These are phyloP conservation scores for Pestalotiopsis sp. DNA, from an alignment of 2,329 filamentous ascomycete species.

Conservation along the genomic window DNA sequence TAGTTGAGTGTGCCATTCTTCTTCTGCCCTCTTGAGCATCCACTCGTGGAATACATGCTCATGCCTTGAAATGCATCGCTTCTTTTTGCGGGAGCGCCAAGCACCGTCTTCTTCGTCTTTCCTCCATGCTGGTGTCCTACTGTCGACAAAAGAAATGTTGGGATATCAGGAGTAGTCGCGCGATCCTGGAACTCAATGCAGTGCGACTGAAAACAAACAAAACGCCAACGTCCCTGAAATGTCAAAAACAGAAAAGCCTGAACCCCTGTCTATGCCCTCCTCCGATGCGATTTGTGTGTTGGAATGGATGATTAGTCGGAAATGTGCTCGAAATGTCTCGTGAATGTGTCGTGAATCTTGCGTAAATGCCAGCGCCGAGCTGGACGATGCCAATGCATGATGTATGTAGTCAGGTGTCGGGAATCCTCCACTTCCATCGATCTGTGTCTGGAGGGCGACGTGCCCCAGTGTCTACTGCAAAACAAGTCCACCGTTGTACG, in stretches of 20 bases:
- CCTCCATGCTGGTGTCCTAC: background rate
- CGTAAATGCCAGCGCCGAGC: conserved; percentile 10
- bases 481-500: background rate
- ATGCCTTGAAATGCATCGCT: background rate
- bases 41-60: background rate
- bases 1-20: background rate
- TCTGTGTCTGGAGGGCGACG: background rate
- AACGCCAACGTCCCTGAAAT: background rate
- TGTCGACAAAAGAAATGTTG: conserved; percentile 4
- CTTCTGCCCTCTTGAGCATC: background rate
- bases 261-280: conserved; percentile 11
- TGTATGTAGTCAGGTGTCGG: background rate
- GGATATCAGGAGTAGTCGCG: conserved; percentile 7
- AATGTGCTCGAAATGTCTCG: conserved; percentile 1
- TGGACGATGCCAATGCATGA: conserved; percentile 6
- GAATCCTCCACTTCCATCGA: conserved; percentile 6
- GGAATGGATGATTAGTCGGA: background rate
- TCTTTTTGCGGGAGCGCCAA: background rate
- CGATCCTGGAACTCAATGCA: background rate
- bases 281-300: conserved; percentile 5
- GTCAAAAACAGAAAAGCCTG: background rate
- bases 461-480: background rate
- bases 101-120: background rate
- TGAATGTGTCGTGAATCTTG: conserved; percentile 10
- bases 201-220: background rate